Percentiles rank a stretch among this genome's conserved stretches.
phyloP scores from a whole-genome alignment of 78 protist genomes.

The Cavenderia fasciculata region DNA sequence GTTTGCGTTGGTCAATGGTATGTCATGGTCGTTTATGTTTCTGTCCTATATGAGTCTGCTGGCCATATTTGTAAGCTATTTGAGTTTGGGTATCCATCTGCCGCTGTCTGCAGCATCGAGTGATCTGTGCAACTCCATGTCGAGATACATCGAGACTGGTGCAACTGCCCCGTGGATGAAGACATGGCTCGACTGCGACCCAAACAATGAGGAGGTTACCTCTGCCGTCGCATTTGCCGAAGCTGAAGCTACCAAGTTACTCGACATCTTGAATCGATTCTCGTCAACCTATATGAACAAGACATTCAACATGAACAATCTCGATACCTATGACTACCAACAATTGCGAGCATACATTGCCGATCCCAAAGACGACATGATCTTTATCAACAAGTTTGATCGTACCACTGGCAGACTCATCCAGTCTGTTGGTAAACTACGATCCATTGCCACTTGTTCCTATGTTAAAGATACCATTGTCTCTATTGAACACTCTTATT shows the following conservation, averaged over 20 bases:
- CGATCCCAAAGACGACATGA: conserved; percentile 7
- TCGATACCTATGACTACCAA: background rate
- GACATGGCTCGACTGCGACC: conserved; percentile 22
- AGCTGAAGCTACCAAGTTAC: background rate
- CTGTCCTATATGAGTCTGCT: conserved; percentile 6
- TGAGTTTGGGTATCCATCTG: conserved; percentile 19
- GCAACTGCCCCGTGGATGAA: conserved; percentile 28
- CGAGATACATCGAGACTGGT: background rate
- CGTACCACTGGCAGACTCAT: background rate
- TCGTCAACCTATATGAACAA: background rate
- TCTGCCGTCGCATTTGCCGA: background rate
- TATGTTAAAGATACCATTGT: conserved; percentile 19
- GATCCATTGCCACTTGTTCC: conserved; percentile 1
- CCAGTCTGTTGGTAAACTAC: conserved; percentile 11
- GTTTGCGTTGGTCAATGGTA: conserved; percentile 48
- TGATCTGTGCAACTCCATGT: conserved; percentile 27
- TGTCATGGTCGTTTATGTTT: conserved; percentile 60
- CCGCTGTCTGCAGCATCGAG: conserved; percentile 44
- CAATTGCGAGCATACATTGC: conserved; percentile 6
- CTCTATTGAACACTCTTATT: background rate
- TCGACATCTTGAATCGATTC: conserved; percentile 1
- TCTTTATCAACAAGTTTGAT: conserved; percentile 17
- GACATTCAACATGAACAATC: conserved; percentile 5
- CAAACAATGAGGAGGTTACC: background rate
- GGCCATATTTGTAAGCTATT: background rate